Percentiles rank a stretch among this genome's conserved stretches.
Conservation (phyloP, 805 yeast genomes). For the Candida ovalis region DNA sequence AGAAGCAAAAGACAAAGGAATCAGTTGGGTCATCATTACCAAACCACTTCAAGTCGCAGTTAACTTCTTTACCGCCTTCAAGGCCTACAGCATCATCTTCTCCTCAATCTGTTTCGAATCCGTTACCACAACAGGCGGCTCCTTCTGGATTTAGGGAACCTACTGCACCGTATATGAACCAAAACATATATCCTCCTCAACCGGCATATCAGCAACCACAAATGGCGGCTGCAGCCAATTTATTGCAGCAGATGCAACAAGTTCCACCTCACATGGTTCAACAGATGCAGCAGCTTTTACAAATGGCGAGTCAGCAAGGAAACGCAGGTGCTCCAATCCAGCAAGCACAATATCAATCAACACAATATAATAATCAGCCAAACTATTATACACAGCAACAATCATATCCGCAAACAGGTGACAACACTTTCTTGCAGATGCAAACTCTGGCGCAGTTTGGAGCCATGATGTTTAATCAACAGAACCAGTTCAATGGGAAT, state of each 20-base stretch:
- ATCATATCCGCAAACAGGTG: slow-evolving; percentile 29
- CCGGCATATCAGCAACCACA: slow-evolving; percentile 11
- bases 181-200: not conserved
- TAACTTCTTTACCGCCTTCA: slow-evolving; percentile 19
- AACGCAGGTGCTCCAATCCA: not conserved
- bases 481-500: slow-evolving; percentile 1
- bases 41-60: slow-evolving; percentile 20
- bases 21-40: slow-evolving; percentile 7
- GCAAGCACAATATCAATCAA: not conserved
- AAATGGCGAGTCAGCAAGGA: slow-evolving; percentile 8
- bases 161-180: not conserved
- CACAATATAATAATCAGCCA: not conserved
- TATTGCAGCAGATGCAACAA: slow-evolving; percentile 8
- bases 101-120: slow-evolving; percentile 8
- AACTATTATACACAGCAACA: slow-evolving; percentile 4
- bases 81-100: slow-evolving; percentile 5
- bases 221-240: slow-evolving; percentile 10
- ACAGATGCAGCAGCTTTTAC: slow-evolving; percentile 17
- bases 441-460: slow-evolving; percentile 2
- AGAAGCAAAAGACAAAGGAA: slow-evolving; percentile 7
- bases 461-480: slow-evolving; percentile 1
- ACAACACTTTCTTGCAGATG: slow-evolving; percentile 3
- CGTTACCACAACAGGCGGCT: slow-evolving; percentile 12
- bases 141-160: not conserved
- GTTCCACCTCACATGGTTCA: slow-evolving; percentile 15